phyloP scores from a whole-genome alignment of 139 green algal genomes.

The Marvania coccoides region DNA sequence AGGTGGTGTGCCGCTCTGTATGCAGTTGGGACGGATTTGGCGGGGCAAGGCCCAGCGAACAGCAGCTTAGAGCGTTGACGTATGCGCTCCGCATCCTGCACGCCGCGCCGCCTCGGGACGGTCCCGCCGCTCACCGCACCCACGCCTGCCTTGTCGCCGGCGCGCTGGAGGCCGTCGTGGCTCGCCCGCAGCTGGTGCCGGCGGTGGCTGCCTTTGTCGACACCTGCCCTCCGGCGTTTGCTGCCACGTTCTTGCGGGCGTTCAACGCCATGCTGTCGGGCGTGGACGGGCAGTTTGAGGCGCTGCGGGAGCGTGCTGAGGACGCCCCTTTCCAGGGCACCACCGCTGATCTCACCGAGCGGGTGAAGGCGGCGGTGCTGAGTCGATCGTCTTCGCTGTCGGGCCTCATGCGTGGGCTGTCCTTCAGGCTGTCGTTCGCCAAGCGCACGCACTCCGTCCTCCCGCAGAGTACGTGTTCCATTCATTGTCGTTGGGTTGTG shows the following conservation, averaged over 20 bases:
- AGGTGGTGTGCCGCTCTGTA: constrained; percentile 7
- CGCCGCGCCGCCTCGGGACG: neutral
- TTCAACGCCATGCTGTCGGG: constrained; percentile 10
- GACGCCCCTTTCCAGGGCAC: neutral
- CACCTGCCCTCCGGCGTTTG: neutral
- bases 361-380: neutral
- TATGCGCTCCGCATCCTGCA: constrained; percentile 10
- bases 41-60: neutral
- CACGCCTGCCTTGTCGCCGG: constrained; percentile 9
- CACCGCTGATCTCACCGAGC: constrained; percentile 1
- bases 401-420: constrained; percentile 1
- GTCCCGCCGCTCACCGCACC: neutral
- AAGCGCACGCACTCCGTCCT: neutral
- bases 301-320: neutral
- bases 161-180: constrained; percentile 11
- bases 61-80: constrained; percentile 14
- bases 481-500: no score
- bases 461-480: no score
- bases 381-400: constrained; percentile 4
- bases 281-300: constrained; percentile 2
- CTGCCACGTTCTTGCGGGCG: neutral
- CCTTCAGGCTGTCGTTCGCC: neutral
- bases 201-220: constrained; percentile 16
- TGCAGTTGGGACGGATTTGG: constrained; percentile 21
- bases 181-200: constrained; percentile 9